These are phyloP conservation scores for Colletotrichum acutatum DNA, from an alignment of 2,329 filamentous ascomycete species.

Conservation along the genomic window DNA sequence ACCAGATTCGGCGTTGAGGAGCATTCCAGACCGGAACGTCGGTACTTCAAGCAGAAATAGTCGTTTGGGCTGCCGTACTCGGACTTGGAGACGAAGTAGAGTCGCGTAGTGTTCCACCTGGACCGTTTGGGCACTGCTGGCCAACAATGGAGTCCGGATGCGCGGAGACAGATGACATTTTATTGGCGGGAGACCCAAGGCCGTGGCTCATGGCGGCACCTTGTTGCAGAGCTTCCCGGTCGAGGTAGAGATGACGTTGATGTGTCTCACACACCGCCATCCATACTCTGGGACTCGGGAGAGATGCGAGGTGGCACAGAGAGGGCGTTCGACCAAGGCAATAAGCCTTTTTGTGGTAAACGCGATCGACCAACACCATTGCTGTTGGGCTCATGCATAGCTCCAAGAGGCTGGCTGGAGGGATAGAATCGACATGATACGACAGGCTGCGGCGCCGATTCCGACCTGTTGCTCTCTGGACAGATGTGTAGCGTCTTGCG, in stretches of 20 bases:
- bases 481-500: slow-evolving; percentile 2
- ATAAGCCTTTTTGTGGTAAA: slow-evolving; percentile 18
- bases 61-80: slow-evolving; percentile 20
- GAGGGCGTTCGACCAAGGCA: background rate
- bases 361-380: slow-evolving; percentile 20
- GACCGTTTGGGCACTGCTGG: slow-evolving; percentile 13
- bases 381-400: slow-evolving; percentile 21
- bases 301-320: background rate
- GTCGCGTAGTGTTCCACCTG: slow-evolving; percentile 18
- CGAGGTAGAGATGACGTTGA: slow-evolving; percentile 17
- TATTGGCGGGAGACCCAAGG: slow-evolving; percentile 11
- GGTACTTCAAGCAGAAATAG: background rate
- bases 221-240: slow-evolving; percentile 11
- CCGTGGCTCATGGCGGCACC: slow-evolving; percentile 24
- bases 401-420: slow-evolving; percentile 8
- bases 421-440: slow-evolving; percentile 9
- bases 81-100: slow-evolving; percentile 19
- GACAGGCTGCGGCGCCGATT: slow-evolving; percentile 11
- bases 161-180: background rate
- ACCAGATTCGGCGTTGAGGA: background rate
- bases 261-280: background rate
- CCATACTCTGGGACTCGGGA: background rate
- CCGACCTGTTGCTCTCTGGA: background rate
- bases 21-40: slow-evolving; percentile 15
- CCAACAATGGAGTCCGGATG: slow-evolving; percentile 24